Evolutionary conservation across 139 green algal species (phyloP), one percentile per base, ranked within the genome.

Genomic region (Zygnema circumcarinatum): DNA sequence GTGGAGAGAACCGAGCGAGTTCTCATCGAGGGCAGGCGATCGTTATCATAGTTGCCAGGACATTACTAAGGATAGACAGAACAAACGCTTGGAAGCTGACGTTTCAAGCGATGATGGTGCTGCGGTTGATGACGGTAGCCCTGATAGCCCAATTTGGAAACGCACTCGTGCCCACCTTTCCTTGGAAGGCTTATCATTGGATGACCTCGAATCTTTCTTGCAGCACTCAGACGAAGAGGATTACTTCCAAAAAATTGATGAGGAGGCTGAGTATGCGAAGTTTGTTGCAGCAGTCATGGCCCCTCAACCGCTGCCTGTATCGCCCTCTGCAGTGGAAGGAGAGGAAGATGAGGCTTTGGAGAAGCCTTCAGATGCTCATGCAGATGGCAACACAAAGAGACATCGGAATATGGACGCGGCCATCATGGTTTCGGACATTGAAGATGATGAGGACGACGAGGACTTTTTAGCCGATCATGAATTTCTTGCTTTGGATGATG

Each of bases 161-260:
- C 79, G 79, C 31, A 86, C 79, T 33, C 79, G 79, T 2, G 79
- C 79, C 3, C 62, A 83, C 67, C 7, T 86, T 16, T 86, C 79
- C 3, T 11, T 86, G 67, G 69, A 84, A 40, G 79, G n/a, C 67
- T 56, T 86, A 20, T 86, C 79, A 36, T 38, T 86, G 62, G 79
- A 86, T 35, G 79, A 86, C 2, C 36, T 86, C 20, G 79, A 86
- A 68, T 20, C 79, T 20, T 86, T 86, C 32, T 68, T 86, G 79
- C 2, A 83, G 3, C 67, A 86, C n/a, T 74, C 79, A 33, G 79
- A 86, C 79, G 31, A 75, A 3, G 31, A 86, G 31, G 79, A 86
- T 3, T 81, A 40, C 7, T 86, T 86, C 67, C 67, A 86, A 3
- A 2, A 35, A 35, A 33, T 83, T 39, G 79, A 86, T 38, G 79